Percentiles rank a stretch among this genome's conserved stretches.
phyloP scores from a whole-genome alignment of 148 eudicot genomes.

The Arbutus unedo region DNA sequence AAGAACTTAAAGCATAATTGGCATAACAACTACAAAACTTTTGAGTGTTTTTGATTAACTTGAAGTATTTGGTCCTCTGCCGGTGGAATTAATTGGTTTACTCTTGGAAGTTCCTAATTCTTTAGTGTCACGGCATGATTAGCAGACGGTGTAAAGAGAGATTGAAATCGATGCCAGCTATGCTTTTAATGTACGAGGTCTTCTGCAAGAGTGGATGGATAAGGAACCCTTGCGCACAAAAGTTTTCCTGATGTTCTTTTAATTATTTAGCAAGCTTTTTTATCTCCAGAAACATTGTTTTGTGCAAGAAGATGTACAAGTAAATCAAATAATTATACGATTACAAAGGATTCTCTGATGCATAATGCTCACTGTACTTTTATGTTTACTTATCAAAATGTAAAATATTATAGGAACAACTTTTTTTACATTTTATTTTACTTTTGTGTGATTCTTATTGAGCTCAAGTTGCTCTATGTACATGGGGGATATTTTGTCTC shows the following conservation, averaged over 20 bases:
- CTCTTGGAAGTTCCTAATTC: conserved; percentile 4
- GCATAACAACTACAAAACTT: not conserved
- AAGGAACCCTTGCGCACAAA: not conserved
- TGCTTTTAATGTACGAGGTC: not conserved
- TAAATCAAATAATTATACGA: not conserved
- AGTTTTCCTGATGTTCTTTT: not conserved
- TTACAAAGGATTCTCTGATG: not conserved
- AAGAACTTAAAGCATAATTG: not conserved
- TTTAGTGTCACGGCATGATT: not conserved
- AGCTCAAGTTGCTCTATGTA: not conserved
- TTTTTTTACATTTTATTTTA: not conserved
- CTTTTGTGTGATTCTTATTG: not conserved
- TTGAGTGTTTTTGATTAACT: not conserved
- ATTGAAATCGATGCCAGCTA: not conserved
- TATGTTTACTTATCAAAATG: not conserved
- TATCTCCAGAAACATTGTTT: not conserved
- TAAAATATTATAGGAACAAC: not conserved
- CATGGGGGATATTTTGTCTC: not conserved
- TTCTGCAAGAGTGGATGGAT: not conserved
- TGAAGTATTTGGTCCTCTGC: not conserved
- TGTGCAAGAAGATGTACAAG: not conserved
- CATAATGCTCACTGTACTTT: not conserved
- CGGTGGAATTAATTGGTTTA: not conserved
- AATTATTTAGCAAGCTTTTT: not conserved
- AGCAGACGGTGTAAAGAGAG: not conserved